Percentiles rank a stretch among this genome's conserved stretches.
Evolutionary conservation across 1,139 yeast genomes (phyloP).

Genomic region (Sugiyamaella pinicola): DNA sequence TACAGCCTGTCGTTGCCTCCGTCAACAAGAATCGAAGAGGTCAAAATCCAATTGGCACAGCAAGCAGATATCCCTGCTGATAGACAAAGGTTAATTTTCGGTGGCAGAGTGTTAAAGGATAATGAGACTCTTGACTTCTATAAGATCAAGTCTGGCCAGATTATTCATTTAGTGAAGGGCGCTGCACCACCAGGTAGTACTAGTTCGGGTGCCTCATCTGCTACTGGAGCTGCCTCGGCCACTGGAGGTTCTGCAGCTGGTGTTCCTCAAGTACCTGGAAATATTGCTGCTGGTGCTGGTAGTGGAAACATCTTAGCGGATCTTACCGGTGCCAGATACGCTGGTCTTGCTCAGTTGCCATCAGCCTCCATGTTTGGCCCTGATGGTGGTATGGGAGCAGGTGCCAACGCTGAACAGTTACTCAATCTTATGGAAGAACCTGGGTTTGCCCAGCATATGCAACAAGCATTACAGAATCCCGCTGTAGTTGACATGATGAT

Average conservation of each 20-base stretch:
- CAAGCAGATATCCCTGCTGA: conserved; percentile 67
- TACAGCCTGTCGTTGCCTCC: conserved; percentile 63
- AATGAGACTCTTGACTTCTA: conserved; percentile 70
- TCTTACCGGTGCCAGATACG: conserved; percentile 92
- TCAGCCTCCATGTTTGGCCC: conserved; percentile 90
- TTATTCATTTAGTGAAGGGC: conserved; percentile 82
- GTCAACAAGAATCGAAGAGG: conserved; percentile 60
- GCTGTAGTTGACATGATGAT: conserved; percentile 81
- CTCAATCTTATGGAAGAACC: conserved; percentile 79
- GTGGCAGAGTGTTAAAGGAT: conserved; percentile 92
- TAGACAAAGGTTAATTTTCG: conserved; percentile 84
- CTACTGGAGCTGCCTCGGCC: conserved; percentile 28
- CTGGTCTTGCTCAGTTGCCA: conserved; percentile 88
- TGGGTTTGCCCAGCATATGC: conserved; percentile 76
- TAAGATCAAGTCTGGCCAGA: conserved; percentile 82
- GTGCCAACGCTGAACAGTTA: conserved; percentile 77
- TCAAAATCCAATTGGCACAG: conserved; percentile 65
- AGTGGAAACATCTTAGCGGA: conserved; percentile 89
- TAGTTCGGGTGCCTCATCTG: conserved; percentile 30
- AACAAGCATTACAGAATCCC: conserved; percentile 80
- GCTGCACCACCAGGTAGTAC: conserved; percentile 42
- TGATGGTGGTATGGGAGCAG: conserved; percentile 80
- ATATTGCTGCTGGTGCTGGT: conserved; percentile 84
- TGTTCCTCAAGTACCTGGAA: conserved; percentile 57
- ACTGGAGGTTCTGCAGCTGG: conserved; percentile 27